Conservation (phyloP, 768 basidiomycete genomes). For the Trametes coccinea region DNA sequence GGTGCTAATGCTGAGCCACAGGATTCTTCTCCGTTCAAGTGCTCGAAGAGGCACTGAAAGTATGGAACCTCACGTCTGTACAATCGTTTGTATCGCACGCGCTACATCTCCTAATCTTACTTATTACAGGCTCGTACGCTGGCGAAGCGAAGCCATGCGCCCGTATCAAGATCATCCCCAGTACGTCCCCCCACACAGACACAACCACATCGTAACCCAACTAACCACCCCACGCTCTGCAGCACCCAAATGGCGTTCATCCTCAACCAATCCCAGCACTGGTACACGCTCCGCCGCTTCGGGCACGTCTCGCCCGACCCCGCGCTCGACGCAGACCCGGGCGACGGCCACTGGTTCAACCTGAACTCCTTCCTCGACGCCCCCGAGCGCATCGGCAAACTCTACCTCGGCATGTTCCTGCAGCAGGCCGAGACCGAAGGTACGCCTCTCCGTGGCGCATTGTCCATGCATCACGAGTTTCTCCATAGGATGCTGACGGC, state of each 20-base stretch:
- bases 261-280: slow-evolving; percentile 83
- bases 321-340: slow-evolving; percentile 44
- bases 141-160: slow-evolving; percentile 83
- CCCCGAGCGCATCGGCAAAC: slow-evolving; percentile 83
- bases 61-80: slow-evolving; percentile 78
- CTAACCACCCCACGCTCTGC: background rate
- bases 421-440: slow-evolving; percentile 88
- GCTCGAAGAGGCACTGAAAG: slow-evolving; percentile 76
- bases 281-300: slow-evolving; percentile 87
- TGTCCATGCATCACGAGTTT: too few species aligned
- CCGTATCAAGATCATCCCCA: slow-evolving; percentile 75
- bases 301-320: slow-evolving; percentile 47
- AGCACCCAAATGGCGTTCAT: slow-evolving; percentile 87
- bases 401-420: slow-evolving; percentile 83
- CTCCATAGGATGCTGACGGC: slow-evolving; percentile 4
- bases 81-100: background rate
- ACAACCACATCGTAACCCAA: background rate
- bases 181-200: slow-evolving; percentile 43
- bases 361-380: slow-evolving; percentile 70
- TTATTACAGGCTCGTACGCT: slow-evolving; percentile 65
- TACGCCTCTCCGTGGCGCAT: slow-evolving; percentile 25
- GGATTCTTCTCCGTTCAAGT: slow-evolving; percentile 95
- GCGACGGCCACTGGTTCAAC: slow-evolving; percentile 82
- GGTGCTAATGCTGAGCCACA: slow-evolving; percentile 29
- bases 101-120: background rate